Percentiles rank a stretch among this genome's conserved stretches.
These are phyloP conservation scores for Cryptomeria japonica DNA, from an alignment of 75 land plant species.

Conservation along the genomic window DNA sequence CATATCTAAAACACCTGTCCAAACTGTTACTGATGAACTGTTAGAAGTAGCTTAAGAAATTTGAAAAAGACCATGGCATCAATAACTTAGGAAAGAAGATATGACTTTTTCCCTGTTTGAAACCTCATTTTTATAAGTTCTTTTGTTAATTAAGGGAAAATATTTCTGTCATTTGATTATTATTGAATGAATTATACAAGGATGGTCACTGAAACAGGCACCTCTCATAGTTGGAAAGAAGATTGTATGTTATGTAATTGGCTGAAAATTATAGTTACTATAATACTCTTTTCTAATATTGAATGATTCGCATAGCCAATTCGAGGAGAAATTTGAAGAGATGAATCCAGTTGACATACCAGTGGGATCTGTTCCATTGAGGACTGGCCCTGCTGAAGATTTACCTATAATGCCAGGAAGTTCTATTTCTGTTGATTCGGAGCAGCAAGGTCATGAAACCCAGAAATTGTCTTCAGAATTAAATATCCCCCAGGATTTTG, in stretches of 20 bases:
- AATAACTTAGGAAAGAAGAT: neutral
- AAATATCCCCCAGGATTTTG: slow-evolving; percentile 24
- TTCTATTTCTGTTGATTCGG: neutral
- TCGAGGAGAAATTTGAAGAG: slow-evolving; percentile 46
- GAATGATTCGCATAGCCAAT: slow-evolving; percentile 29
- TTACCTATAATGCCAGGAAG: slow-evolving; percentile 3
- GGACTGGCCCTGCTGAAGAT: neutral
- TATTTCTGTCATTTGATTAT: neutral
- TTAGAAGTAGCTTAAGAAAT: neutral
- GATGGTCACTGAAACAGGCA: neutral
- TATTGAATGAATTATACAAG: neutral
- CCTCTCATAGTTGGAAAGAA: neutral
- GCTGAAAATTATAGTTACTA: neutral
- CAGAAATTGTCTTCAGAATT: slow-evolving; percentile 17
- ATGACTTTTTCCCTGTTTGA: neutral
- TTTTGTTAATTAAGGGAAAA: neutral
- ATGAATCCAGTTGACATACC: slow-evolving; percentile 23
- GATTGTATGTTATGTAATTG: neutral
- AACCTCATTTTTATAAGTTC: neutral
- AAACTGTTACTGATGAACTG: neutral
- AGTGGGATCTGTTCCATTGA: neutral
- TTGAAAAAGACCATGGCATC: neutral
- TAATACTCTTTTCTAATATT: neutral
- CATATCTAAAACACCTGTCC: neutral
- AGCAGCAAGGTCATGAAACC: neutral